phyloP scores from a whole-genome alignment of 2,329 filamentous ascomycete genomes.

The Ilyonectria sp. region DNA sequence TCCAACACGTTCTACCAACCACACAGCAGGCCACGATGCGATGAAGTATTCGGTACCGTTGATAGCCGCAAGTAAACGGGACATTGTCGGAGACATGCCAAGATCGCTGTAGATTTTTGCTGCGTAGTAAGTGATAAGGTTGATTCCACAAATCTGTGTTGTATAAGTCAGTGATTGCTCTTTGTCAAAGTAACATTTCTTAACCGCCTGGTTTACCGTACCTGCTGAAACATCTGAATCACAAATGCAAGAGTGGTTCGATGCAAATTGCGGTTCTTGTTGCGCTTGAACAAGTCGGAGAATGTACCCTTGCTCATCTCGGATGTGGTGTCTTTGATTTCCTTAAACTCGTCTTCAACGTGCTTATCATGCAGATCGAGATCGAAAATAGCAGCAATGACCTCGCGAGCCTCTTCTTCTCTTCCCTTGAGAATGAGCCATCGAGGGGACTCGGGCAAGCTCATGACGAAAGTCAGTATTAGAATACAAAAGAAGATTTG shows the following conservation, averaged over 20 bases:
- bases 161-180: not conserved
- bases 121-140: slow-evolving; percentile 76
- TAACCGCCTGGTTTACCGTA: not conserved
- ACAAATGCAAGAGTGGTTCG: slow-evolving; percentile 73
- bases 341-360: slow-evolving; percentile 70
- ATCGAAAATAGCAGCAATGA: slow-evolving; percentile 68
- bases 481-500: slow-evolving; percentile 72
- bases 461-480: slow-evolving; percentile 67
- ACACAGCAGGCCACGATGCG: slow-evolving; percentile 73
- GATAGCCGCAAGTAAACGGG: slow-evolving; percentile 68
- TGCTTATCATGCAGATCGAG: slow-evolving; percentile 69
- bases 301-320: slow-evolving; percentile 76
- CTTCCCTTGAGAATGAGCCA: slow-evolving; percentile 63
- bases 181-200: not conserved
- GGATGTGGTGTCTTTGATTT: slow-evolving; percentile 78
- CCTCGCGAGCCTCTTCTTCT: slow-evolving; percentile 62
- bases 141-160: slow-evolving; percentile 67
- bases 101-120: slow-evolving; percentile 71
- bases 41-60: slow-evolving; percentile 69
- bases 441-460: slow-evolving; percentile 68
- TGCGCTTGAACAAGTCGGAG: slow-evolving; percentile 70
- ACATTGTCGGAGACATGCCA: slow-evolving; percentile 67
- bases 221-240: slow-evolving; percentile 74
- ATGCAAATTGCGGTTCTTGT: slow-evolving; percentile 70
- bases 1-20: slow-evolving; percentile 76